A percentile compares a stretch with the other conserved stretches of the same genome.
These are phyloP conservation scores for Magnusiomyces magnusii DNA, from an alignment of 1,139 yeast species.

Conservation along the genomic window DNA sequence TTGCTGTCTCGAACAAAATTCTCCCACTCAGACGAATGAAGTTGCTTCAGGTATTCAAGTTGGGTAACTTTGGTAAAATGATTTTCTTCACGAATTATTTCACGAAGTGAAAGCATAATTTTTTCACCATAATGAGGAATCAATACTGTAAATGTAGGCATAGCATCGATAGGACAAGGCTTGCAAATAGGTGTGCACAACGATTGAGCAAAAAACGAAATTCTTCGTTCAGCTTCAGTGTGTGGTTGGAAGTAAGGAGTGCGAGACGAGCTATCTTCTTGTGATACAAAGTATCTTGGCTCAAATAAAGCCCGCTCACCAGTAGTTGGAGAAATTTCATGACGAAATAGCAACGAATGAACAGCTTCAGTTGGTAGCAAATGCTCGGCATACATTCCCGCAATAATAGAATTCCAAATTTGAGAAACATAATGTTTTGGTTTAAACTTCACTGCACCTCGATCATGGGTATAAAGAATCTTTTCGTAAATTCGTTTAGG, in stretches of 20 bases:
- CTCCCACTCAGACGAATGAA: slow-evolving; percentile 70
- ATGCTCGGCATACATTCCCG: slow-evolving; percentile 73
- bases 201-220: slow-evolving; percentile 84
- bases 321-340: slow-evolving; percentile 36
- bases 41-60: slow-evolving; percentile 63
- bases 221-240: slow-evolving; percentile 72
- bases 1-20: slow-evolving; percentile 53
- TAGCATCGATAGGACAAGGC: slow-evolving; percentile 59
- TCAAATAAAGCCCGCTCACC: slow-evolving; percentile 34
- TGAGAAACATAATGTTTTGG: slow-evolving; percentile 52
- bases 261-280: slow-evolving; percentile 50
- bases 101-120: slow-evolving; percentile 55
- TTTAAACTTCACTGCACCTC: slow-evolving; percentile 35
- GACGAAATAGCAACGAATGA: slow-evolving; percentile 44
- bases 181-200: slow-evolving; percentile 70
- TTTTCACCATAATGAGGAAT: slow-evolving; percentile 84
- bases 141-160: slow-evolving; percentile 77
- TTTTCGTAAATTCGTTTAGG: slow-evolving; percentile 69
- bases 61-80: slow-evolving; percentile 54
- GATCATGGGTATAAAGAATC: slow-evolving; percentile 46
- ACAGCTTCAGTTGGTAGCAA: slow-evolving; percentile 66
- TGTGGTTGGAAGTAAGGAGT: slow-evolving; percentile 43
- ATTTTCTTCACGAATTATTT: slow-evolving; percentile 57
- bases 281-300: slow-evolving; percentile 67
- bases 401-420: slow-evolving; percentile 72